Conservation (phyloP, 2,329 filamentous ascomycete genomes). For the Rhynchosporium secalis region DNA sequence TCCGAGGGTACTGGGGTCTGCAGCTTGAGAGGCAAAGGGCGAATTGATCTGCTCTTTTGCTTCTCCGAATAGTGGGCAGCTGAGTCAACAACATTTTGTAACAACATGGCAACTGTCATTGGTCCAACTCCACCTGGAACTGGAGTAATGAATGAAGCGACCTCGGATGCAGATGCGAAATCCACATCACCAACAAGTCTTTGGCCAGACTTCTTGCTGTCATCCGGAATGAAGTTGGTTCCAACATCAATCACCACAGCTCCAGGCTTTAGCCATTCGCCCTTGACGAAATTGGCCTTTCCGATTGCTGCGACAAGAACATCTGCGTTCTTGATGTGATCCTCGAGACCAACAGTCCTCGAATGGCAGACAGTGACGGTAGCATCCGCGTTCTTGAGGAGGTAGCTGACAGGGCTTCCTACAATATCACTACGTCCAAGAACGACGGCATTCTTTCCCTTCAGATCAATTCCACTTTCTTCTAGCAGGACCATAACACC, state of each 20-base stretch:
- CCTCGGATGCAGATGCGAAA: constrained; percentile 77
- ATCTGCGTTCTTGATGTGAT: constrained; percentile 79
- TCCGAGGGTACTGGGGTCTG: constrained; percentile 87
- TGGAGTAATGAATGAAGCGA: constrained; percentile 91
- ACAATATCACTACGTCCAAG: constrained; percentile 96
- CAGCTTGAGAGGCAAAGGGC: constrained; percentile 80
- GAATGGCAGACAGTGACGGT: constrained; percentile 97
- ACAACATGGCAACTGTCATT: constrained; percentile 98
- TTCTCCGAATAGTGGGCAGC: constrained; percentile 79
- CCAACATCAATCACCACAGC: constrained; percentile 97
- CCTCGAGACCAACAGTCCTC: constrained; percentile 71
- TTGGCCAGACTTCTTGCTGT: constrained; percentile 87
- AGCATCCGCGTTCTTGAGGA: constrained; percentile 92
- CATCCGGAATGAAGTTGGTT: constrained; percentile 91
- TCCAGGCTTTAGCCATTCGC: constrained; percentile 92
- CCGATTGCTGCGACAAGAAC: constrained; percentile 92
- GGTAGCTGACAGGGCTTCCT: constrained; percentile 92
- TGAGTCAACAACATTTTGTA: constrained; percentile 92
- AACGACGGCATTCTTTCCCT: constrained; percentile 92
- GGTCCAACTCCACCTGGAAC: constrained; percentile 96
- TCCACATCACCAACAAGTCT: constrained; percentile 95
- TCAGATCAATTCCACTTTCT: constrained; percentile 78
- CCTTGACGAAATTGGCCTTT: constrained; percentile 82
- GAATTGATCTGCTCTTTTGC: constrained; percentile 76
- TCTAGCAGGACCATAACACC: constrained; percentile 92